Percentiles rank a stretch among this genome's conserved stretches.
Evolutionary conservation across 306 rosid species (phyloP).

Genomic region (Sesbania bispinosa): DNA sequence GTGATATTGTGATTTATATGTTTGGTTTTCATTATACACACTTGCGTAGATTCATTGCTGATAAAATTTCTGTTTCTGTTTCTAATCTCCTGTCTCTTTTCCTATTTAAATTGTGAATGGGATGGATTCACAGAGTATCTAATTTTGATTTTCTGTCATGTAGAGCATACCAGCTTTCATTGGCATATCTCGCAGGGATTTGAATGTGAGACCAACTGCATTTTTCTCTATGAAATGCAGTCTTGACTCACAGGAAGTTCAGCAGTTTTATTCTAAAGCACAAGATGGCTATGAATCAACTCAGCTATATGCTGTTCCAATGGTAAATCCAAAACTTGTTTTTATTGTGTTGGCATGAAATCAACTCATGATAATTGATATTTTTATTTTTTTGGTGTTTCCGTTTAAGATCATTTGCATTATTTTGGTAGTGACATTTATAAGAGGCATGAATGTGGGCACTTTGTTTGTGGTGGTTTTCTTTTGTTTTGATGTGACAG

Average conservation of each 20-base stretch:
- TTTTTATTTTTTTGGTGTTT: neutral
- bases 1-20: neutral
- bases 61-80: neutral
- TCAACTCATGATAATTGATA: conserved; percentile 12
- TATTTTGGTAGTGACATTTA: no score
- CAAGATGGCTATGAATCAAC: conserved; percentile 95
- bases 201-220: conserved; percentile 78
- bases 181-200: conserved; percentile 72
- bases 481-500: neutral
- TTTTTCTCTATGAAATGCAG: conserved; percentile 86
- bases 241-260: conserved; percentile 69
- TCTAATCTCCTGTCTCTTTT: neutral
- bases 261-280: conserved; percentile 59
- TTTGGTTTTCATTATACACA: neutral
- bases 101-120: neutral
- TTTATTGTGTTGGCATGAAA: conserved; percentile 2
- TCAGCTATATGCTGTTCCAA: conserved; percentile 65
- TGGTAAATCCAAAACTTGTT: conserved; percentile 47
- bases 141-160: conserved; percentile 33
- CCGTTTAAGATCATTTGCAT: neutral
- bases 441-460: no score
- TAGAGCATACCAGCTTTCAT: conserved; percentile 64
- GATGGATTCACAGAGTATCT: conserved; percentile 9
- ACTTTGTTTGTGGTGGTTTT: neutral
- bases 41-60: neutral